Base-by-base conservation (phyloP, 129 eudicot species). In the Heracleum sosnowskyi region DNA sequence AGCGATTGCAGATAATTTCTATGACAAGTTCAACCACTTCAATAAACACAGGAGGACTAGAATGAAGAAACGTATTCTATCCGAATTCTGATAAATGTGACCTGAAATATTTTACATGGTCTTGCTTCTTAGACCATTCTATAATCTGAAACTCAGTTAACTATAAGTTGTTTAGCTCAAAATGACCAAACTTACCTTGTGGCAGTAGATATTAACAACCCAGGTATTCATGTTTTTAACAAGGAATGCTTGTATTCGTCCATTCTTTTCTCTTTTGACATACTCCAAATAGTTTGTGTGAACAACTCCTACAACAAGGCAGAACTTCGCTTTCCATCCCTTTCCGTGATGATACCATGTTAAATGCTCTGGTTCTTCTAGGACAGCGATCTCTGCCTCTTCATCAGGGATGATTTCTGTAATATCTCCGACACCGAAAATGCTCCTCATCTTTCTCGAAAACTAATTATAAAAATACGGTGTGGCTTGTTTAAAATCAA, bases 331-430 rank as follows among this genome's bases (percentile, higher is more conserved):
- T 85, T 95, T 95, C 98, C 98, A 95, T 84, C 92, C 86, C 82
- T 81, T 88, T 29, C 97, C 98, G 83, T 91, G 98, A 86, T 95
- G 98, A 75, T 90, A 95, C 98, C 98, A 95, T 18, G 98, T 95
- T 69, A 95, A 89, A 83, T 95, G 98, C 86, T 95, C 98, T 7
- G 98, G 98, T 88, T 95, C 98, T 85, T 95, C 98, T 42, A 95
- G 97, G 69, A 95, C 98, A 26, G 93, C 98, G 85, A 95, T 92
- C 80, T 95, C 97, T 26, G 97, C 87, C 77, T 91, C 96, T 73
- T 91, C 96, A 83, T 91, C 98, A 22, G 97, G 88, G 82, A 94
- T 91, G 75, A 82, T 79, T 76, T 88, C 89, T 29, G 98, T 91
- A 81, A 94, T 94, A 85, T 94, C 98, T 17, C 98, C 98, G 47